Evolutionary conservation across 257 asterid species (phyloP).

Genomic region (Plantago major): DNA sequence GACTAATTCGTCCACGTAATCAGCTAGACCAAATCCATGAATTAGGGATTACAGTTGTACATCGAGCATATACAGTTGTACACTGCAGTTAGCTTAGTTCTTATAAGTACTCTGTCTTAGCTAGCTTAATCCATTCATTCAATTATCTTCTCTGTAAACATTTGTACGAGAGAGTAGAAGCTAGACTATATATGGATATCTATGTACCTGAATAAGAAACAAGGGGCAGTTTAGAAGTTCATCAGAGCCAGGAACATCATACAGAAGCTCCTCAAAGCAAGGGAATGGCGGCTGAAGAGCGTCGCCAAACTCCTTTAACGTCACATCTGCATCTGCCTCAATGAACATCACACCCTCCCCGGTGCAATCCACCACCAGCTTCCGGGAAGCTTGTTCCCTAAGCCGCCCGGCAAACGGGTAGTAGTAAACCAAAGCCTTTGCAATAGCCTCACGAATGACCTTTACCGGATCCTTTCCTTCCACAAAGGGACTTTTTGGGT

Average conservation of each 20-base stretch:
- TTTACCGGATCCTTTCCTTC: constrained; percentile 40
- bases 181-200: too few species aligned
- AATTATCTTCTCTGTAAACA: too few species aligned
- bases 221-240: constrained; percentile 44
- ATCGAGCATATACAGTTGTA: too few species aligned
- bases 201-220: constrained; percentile 54
- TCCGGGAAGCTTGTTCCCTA: constrained; percentile 41
- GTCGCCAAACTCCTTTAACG: constrained; percentile 49
- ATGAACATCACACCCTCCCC: constrained; percentile 64
- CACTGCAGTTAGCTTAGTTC: too few species aligned
- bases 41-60: too few species aligned
- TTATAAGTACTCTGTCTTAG: too few species aligned
- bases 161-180: too few species aligned
- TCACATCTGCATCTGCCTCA: constrained; percentile 59
- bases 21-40: too few species aligned
- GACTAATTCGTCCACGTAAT: neutral
- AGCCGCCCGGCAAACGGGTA: constrained; percentile 75
- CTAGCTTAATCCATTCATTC: too few species aligned
- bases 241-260: constrained; percentile 44
- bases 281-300: constrained; percentile 61
- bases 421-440: constrained; percentile 51
- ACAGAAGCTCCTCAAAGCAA: constrained; percentile 56
- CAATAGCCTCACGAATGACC: constrained; percentile 48
- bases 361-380: constrained; percentile 69
- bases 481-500: constrained; percentile 24